A percentile compares a stretch with the other conserved stretches of the same genome.
Evolutionary conservation across 2,329 filamentous ascomycete species (phyloP).

Genomic region (Xylariales sp.): DNA sequence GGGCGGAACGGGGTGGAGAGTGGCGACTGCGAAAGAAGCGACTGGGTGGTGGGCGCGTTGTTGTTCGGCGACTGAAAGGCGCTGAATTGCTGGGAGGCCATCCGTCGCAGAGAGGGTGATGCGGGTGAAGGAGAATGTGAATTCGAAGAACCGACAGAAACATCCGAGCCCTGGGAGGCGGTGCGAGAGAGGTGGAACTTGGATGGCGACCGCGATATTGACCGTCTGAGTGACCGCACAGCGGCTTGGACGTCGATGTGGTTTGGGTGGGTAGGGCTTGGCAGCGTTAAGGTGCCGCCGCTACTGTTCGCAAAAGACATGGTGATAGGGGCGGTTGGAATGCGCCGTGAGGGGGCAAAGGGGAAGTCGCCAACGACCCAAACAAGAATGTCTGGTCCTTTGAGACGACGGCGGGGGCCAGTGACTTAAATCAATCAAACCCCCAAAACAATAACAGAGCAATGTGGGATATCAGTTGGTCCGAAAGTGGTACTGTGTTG

Average conservation of each 20-base stretch:
- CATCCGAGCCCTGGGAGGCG: conserved; percentile 40
- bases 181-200: conserved; percentile 66
- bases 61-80: conserved; percentile 35
- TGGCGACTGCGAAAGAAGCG: conserved; percentile 36
- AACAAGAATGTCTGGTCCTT: background rate
- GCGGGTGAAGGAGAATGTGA: conserved; percentile 56
- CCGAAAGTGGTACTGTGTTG: background rate
- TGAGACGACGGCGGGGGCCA: background rate
- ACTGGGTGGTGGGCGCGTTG: conserved; percentile 23
- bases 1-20: conserved; percentile 63
- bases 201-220: conserved; percentile 89
- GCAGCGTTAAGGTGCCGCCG: conserved; percentile 78
- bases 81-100: conserved; percentile 43
- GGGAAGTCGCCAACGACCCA: background rate
- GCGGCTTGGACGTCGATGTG: conserved; percentile 74
- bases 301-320: conserved; percentile 58
- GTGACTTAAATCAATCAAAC: background rate
- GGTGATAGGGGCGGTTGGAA: background rate
- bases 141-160: conserved; percentile 38
- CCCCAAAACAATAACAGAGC: conserved; percentile 3
- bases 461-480: background rate
- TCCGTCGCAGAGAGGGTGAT: conserved; percentile 36
- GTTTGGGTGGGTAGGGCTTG: conserved; percentile 79
- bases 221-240: conserved; percentile 79
- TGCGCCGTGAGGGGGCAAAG: background rate